Evolutionary conservation across 1,284 basidiomycete species (phyloP).

Genomic region (Rhodotorula sp.): DNA sequence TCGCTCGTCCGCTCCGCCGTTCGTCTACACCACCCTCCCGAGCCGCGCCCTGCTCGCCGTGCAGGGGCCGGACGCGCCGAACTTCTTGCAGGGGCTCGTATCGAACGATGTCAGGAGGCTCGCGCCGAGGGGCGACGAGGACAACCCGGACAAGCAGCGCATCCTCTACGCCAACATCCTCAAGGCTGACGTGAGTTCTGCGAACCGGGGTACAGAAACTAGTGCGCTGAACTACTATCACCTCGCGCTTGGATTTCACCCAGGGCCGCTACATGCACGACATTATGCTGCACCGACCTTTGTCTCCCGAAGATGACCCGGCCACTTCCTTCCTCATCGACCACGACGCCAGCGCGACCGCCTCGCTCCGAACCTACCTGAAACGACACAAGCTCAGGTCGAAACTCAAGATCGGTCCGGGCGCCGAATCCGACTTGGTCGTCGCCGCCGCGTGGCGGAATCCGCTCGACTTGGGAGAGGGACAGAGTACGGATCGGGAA

Average conservation of each 20-base stretch:
- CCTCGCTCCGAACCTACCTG: slow-evolving; percentile 63
- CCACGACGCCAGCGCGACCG: slow-evolving; percentile 58
- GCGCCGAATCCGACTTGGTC: slow-evolving; percentile 65
- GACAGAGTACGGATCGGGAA: slow-evolving; percentile 60
- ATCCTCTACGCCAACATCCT: slow-evolving; percentile 78
- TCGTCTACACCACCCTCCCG: slow-evolving; percentile 22
- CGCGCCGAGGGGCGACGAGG: slow-evolving; percentile 48
- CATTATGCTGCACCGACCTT: slow-evolving; percentile 70
- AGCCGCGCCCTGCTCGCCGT: slow-evolving; percentile 57
- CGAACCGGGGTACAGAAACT: neutral
- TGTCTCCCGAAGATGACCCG: slow-evolving; percentile 48
- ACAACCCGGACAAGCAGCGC: slow-evolving; percentile 46
- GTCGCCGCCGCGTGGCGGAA: slow-evolving; percentile 77
- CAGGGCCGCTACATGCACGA: slow-evolving; percentile 90
- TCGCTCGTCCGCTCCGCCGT: slow-evolving; percentile 10
- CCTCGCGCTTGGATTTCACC: no score
- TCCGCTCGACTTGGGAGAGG: slow-evolving; percentile 43
- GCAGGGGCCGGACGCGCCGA: slow-evolving; percentile 70
- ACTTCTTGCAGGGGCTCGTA: slow-evolving; percentile 85
- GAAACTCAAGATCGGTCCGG: slow-evolving; percentile 79
- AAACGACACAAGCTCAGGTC: slow-evolving; percentile 84
- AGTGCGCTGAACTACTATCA: no score
- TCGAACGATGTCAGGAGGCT: slow-evolving; percentile 56
- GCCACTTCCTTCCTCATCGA: slow-evolving; percentile 56
- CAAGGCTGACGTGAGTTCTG: slow-evolving; percentile 69